Percentiles rank a stretch among this genome's conserved stretches.
Evolutionary conservation across 2,329 filamentous ascomycete genomes (phyloP).

Genomic region (Diaporthe vexans): DNA sequence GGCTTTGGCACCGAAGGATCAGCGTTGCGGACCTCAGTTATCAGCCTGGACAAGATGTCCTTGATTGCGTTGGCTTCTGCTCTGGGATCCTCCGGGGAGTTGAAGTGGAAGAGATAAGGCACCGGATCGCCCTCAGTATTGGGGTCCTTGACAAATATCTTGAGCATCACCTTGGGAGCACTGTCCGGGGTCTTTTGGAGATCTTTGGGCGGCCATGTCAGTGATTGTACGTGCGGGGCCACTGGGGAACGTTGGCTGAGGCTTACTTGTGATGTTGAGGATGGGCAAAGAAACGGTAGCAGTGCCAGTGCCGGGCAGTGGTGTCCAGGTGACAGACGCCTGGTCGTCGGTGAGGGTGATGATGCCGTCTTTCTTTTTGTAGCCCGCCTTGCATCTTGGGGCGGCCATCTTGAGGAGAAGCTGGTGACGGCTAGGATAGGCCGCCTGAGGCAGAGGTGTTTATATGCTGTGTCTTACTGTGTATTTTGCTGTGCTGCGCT

Average conservation of each 20-base stretch:
- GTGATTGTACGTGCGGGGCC: neutral
- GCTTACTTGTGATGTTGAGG: conserved; percentile 84
- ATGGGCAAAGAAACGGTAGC: conserved; percentile 79
- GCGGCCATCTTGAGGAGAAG: conserved; percentile 62
- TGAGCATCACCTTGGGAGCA: conserved; percentile 93
- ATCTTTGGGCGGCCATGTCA: conserved; percentile 65
- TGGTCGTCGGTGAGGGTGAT: conserved; percentile 82
- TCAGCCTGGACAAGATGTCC: conserved; percentile 82
- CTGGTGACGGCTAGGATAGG: neutral
- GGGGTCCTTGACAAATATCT: conserved; percentile 83
- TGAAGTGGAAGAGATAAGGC: conserved; percentile 91
- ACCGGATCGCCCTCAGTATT: conserved; percentile 69
- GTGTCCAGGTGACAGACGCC: conserved; percentile 85
- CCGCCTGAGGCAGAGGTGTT: neutral
- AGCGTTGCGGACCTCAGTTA: conserved; percentile 75
- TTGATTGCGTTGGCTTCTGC: conserved; percentile 89
- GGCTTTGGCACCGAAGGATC: conserved; percentile 67
- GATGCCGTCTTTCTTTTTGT: conserved; percentile 96
- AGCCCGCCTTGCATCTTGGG: conserved; percentile 78
- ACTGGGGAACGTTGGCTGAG: neutral
- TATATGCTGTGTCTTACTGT: neutral
- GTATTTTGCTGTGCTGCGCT: neutral
- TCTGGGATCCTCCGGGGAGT: conserved; percentile 80
- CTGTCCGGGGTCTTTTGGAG: conserved; percentile 93
- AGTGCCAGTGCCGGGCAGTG: conserved; percentile 72